Evolutionary conservation across 75 land plant species (phyloP).

Genomic region (Selaginella moellendorffii): DNA sequence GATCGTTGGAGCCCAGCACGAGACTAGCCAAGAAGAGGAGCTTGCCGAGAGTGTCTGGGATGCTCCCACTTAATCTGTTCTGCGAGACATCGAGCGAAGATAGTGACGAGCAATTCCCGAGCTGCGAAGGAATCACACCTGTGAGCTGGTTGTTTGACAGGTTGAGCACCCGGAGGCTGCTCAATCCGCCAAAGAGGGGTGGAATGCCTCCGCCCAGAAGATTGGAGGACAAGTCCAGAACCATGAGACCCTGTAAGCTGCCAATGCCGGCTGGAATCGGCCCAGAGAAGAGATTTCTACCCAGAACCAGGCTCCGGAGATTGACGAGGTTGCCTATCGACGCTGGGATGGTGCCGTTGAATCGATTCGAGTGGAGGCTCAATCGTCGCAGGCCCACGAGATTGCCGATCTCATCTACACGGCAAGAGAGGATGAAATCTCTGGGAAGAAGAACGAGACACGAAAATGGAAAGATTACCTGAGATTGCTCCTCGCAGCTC

Average conservation of each 20-base stretch:
- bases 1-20: not conserved
- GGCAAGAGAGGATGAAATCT: slow-evolving; percentile 1
- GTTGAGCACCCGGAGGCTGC: not conserved
- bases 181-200: slow-evolving; percentile 26
- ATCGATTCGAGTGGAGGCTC: slow-evolving; percentile 52
- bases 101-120: not conserved
- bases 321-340: not conserved
- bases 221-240: slow-evolving; percentile 33
- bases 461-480: slow-evolving; percentile 11
- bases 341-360: too few relatives aligned
- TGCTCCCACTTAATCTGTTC: not conserved
- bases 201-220: slow-evolving; percentile 32
- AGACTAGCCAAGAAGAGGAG: not conserved
- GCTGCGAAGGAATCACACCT: not conserved
- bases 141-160: not conserved
- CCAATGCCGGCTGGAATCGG: slow-evolving; percentile 47
- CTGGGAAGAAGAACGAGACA: not conserved
- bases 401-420: slow-evolving; percentile 25
- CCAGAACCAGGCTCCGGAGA: slow-evolving; percentile 38
- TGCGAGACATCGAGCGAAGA: not conserved
- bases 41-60: not conserved
- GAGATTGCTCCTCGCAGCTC: slow-evolving; percentile 48
- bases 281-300: slow-evolving; percentile 42
- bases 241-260: slow-evolving; percentile 26
- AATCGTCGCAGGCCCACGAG: slow-evolving; percentile 39